Percentiles rank a stretch among this genome's conserved stretches.
Conservation (phyloP, 192 early-diverging fungal species). For the Kappamyces sp. region DNA sequence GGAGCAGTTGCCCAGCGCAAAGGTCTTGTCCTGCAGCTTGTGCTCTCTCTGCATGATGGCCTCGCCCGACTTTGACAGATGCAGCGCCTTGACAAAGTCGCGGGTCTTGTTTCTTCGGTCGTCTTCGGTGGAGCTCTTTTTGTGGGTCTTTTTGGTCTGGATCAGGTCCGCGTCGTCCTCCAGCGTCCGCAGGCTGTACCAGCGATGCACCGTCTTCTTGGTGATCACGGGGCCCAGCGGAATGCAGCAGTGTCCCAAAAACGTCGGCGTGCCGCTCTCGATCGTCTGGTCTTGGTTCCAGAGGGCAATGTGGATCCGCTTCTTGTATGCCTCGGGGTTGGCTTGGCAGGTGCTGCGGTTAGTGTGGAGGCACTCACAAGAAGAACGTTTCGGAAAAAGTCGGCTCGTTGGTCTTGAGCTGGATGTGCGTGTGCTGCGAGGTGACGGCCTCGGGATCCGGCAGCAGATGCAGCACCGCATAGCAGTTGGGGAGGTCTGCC, state of each 20-base stretch:
- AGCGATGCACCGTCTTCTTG: background rate
- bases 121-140: conserved; percentile 6
- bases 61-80: background rate
- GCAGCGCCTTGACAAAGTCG: conserved; percentile 13
- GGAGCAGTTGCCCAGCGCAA: background rate
- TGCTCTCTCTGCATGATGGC: conserved; percentile 3
- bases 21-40: conserved; percentile 3
- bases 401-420: conserved; percentile 4
- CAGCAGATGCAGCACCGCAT: conserved; percentile 19
- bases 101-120: conserved; percentile 3
- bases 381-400: conserved; percentile 14
- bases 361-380: conserved; percentile 6
- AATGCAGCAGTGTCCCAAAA: conserved; percentile 10
- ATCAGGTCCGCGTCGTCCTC: background rate
- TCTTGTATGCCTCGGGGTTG: conserved; percentile 2
- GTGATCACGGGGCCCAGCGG: conserved; percentile 8
- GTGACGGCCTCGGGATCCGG: conserved; percentile 20
- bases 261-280: background rate
- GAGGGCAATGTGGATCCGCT: conserved; percentile 10
- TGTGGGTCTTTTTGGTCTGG: background rate
- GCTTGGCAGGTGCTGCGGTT: conserved; percentile 8
- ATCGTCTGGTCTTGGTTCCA: conserved; percentile 9
- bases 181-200: conserved; percentile 3
- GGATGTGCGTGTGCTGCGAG: conserved; percentile 17
- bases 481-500: conserved; percentile 19